Percentiles rank a stretch among this genome's conserved stretches.
phyloP scores from a whole-genome alignment of 2,329 filamentous ascomycete species.

The Phyllosticta citriasiana region DNA sequence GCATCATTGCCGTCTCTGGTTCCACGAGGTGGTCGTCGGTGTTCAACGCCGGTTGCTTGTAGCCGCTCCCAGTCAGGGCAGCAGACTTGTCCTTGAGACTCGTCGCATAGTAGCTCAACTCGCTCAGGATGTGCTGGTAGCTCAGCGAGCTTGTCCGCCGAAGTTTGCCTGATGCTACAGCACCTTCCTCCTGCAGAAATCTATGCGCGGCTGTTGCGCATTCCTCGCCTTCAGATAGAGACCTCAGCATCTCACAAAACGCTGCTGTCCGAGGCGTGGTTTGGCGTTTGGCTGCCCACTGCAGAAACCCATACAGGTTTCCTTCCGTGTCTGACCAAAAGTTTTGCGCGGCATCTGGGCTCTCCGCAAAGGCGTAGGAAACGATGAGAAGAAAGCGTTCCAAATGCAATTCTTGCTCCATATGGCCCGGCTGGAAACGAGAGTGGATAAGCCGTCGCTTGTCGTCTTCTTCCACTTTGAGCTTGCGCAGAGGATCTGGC shows the following conservation, averaged over 20 bases:
- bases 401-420: conserved; percentile 49
- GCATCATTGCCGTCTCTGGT: conserved; percentile 90
- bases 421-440: conserved; percentile 38
- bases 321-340: conserved; percentile 93
- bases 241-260: conserved; percentile 92
- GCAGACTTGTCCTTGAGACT: conserved; percentile 64
- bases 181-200: conserved; percentile 78
- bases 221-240: conserved; percentile 71
- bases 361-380: conserved; percentile 79
- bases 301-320: conserved; percentile 86
- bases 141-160: conserved; percentile 76
- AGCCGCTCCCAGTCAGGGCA: conserved; percentile 52
- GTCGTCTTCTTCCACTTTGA: conserved; percentile 84
- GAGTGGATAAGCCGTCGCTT: conserved; percentile 49
- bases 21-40: conserved; percentile 57
- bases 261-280: conserved; percentile 93
- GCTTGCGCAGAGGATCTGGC: conserved; percentile 77
- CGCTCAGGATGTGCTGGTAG: conserved; percentile 86
- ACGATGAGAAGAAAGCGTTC: conserved; percentile 90
- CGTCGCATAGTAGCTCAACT: conserved; percentile 73
- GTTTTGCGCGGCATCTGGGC: conserved; percentile 70
- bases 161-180: conserved; percentile 61
- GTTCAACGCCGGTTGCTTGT: conserved; percentile 21
- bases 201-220: conserved; percentile 78
- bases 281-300: conserved; percentile 91